phyloP scores from a whole-genome alignment of 495 filamentous ascomycete species.

The Penicillium macrosclerotiorum region DNA sequence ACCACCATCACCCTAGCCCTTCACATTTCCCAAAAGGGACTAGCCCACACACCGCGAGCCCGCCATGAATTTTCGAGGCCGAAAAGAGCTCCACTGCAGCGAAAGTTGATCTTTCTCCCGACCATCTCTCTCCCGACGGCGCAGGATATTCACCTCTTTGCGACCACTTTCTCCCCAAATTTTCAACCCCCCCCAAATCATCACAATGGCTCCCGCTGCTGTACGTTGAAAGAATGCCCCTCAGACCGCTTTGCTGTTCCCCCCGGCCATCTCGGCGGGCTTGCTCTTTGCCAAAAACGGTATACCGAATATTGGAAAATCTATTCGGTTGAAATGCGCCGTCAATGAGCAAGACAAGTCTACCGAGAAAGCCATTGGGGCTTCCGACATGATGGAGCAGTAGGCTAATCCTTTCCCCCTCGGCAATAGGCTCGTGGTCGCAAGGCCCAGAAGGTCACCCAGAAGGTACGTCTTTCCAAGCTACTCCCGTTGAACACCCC shows the following conservation, averaged over 20 bases:
- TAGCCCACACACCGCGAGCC: constrained; percentile 27
- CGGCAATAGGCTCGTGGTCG: constrained; percentile 49
- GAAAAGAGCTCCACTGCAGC: constrained; percentile 31
- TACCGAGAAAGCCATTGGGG: constrained; percentile 21
- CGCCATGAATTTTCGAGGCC: constrained; percentile 15
- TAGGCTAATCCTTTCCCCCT: constrained; percentile 70
- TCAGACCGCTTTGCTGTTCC: constrained; percentile 87
- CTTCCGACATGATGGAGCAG: constrained; percentile 68
- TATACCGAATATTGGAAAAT: constrained; percentile 25
- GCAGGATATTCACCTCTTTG: constrained; percentile 63
- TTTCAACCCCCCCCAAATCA: constrained; percentile 24
- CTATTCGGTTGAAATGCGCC: constrained; percentile 11
- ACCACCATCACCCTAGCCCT: constrained; percentile 25
- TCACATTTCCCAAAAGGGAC: constrained; percentile 20
- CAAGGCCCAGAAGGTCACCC: constrained; percentile 66
- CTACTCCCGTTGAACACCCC: not conserved
- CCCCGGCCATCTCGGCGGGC: constrained; percentile 20
- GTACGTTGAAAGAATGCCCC: constrained; percentile 64
- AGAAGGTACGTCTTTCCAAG: constrained; percentile 53
- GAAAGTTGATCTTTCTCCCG: constrained; percentile 21
- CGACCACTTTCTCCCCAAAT: constrained; percentile 39
- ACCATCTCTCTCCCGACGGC: constrained; percentile 39
- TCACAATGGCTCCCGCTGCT: constrained; percentile 55
- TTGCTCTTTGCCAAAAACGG: constrained; percentile 3
- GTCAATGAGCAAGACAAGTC: constrained; percentile 3